A percentile compares a stretch with the other conserved stretches of the same genome.
Conservation (phyloP, 2,329 filamentous ascomycete species). For the Penicillium frequentans region DNA sequence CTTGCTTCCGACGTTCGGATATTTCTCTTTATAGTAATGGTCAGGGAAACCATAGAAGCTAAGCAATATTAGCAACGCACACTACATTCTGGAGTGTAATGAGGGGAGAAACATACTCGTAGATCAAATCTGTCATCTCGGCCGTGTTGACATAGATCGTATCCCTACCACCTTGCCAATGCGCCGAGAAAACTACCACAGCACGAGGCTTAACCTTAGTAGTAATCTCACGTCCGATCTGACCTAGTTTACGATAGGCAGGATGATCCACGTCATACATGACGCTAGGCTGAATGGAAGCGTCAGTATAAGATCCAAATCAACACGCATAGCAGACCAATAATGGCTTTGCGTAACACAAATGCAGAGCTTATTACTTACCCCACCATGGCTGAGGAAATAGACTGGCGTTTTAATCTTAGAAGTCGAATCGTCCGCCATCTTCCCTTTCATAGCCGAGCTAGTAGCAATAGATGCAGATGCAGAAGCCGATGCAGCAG, state of each 20-base stretch:
- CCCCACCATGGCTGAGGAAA: slow-evolving; percentile 53
- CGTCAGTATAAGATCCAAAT: neutral
- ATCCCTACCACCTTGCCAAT: slow-evolving; percentile 65
- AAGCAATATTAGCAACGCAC: neutral
- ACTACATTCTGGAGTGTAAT: neutral
- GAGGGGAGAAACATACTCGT: slow-evolving; percentile 54
- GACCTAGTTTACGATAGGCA: slow-evolving; percentile 63
- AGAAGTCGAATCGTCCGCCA: neutral
- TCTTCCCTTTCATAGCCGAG: slow-evolving; percentile 13
- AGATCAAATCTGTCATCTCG: slow-evolving; percentile 65
- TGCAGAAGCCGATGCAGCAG: neutral
- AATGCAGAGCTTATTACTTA: slow-evolving; percentile 19
- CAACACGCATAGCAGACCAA: neutral
- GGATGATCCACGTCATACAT: slow-evolving; percentile 70
- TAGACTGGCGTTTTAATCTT: slow-evolving; percentile 51
- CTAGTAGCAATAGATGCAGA: neutral
- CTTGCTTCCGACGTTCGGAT: slow-evolving; percentile 63
- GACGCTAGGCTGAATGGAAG: slow-evolving; percentile 54
- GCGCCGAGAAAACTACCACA: slow-evolving; percentile 73
- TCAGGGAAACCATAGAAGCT: slow-evolving; percentile 71
- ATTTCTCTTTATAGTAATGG: slow-evolving; percentile 68
- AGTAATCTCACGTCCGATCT: slow-evolving; percentile 70
- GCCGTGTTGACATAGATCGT: slow-evolving; percentile 66
- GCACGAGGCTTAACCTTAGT: slow-evolving; percentile 68
- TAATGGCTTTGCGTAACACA: too few species aligned